A percentile compares a stretch with the other conserved stretches of the same genome.
These are phyloP conservation scores for Saccharomycopsis javanensis DNA, from an alignment of 805 yeast species.

Conservation along the genomic window DNA sequence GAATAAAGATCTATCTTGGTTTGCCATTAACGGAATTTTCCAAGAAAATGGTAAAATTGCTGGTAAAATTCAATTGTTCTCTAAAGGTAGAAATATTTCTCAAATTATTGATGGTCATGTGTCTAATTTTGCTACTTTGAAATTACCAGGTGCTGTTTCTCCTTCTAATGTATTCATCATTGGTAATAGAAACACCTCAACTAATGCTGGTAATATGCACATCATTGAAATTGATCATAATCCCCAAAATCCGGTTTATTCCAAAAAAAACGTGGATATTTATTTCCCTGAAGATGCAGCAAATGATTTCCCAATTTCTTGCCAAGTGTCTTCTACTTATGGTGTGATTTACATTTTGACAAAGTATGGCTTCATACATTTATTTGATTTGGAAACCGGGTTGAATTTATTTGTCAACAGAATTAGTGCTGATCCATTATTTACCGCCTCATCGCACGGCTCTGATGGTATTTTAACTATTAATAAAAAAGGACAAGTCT, in stretches of 20 bases:
- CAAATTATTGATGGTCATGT: constrained; percentile 98
- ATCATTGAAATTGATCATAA: constrained; percentile 95
- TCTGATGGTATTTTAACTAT: constrained; percentile 83
- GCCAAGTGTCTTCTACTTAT: constrained; percentile 74
- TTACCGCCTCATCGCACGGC: constrained; percentile 70
- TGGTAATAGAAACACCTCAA: constrained; percentile 76
- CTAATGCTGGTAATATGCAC: constrained; percentile 74
- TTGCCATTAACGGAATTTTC: constrained; percentile 89
- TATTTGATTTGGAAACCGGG: constrained; percentile 90
- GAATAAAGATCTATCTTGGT: constrained; percentile 78
- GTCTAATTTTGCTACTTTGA: constrained; percentile 72
- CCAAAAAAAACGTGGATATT: constrained; percentile 83
- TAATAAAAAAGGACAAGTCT: constrained; percentile 91
- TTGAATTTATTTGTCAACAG: constrained; percentile 89
- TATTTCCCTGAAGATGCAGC: constrained; percentile 96
- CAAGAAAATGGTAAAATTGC: constrained; percentile 91
- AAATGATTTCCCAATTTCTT: constrained; percentile 91
- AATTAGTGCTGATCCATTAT: constrained; percentile 91
- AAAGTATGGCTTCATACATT: constrained; percentile 91
- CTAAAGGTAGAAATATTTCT: constrained; percentile 81
- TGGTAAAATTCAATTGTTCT: constrained; percentile 90
- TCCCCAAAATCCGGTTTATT: constrained; percentile 68
- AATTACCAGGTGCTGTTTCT: constrained; percentile 60
- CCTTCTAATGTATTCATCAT: constrained; percentile 86
- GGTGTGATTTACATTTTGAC: constrained; percentile 87